A percentile compares a stretch with the other conserved stretches of the same genome.
These are phyloP conservation scores for Monilinia aucupariae DNA, from an alignment of 2,329 filamentous ascomycete species.

Conservation along the genomic window DNA sequence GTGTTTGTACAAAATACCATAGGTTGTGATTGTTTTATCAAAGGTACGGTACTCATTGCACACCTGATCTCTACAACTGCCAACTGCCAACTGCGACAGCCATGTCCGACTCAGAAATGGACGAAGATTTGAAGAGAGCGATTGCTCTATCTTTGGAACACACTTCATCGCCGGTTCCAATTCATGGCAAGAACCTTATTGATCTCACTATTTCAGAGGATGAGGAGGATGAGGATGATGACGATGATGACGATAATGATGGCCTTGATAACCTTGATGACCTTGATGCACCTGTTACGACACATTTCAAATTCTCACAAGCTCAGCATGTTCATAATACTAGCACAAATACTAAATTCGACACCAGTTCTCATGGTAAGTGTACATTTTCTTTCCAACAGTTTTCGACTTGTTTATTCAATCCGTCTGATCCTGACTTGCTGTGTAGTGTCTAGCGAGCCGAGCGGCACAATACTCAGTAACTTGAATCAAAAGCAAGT, in stretches of 20 bases:
- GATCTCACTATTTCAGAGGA: constrained; percentile 35
- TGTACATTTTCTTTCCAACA: neutral
- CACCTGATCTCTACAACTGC: neutral
- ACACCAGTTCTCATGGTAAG: neutral
- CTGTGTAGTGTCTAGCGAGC: neutral
- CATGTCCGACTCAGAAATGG: constrained; percentile 33
- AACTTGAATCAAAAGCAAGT: constrained; percentile 66
- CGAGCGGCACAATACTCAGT: neutral
- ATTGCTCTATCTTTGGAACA: constrained; percentile 51
- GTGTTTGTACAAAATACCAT: neutral
- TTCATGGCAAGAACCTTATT: constrained; percentile 24
- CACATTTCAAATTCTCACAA: neutral
- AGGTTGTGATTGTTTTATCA: neutral
- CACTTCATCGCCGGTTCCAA: neutral
- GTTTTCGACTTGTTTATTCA: too few species aligned
- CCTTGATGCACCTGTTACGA: constrained; percentile 30
- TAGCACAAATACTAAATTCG: neutral
- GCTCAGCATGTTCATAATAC: neutral
- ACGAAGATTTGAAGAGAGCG: constrained; percentile 55
- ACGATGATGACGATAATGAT: constrained; percentile 21
- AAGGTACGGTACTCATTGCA: neutral
- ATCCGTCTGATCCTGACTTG: neutral
- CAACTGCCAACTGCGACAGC: neutral
- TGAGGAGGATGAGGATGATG: constrained; percentile 21
- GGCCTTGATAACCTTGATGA: constrained; percentile 35